These are phyloP conservation scores for Mycena chlorophos DNA, from an alignment of 768 basidiomycete species.

Conservation along the genomic window DNA sequence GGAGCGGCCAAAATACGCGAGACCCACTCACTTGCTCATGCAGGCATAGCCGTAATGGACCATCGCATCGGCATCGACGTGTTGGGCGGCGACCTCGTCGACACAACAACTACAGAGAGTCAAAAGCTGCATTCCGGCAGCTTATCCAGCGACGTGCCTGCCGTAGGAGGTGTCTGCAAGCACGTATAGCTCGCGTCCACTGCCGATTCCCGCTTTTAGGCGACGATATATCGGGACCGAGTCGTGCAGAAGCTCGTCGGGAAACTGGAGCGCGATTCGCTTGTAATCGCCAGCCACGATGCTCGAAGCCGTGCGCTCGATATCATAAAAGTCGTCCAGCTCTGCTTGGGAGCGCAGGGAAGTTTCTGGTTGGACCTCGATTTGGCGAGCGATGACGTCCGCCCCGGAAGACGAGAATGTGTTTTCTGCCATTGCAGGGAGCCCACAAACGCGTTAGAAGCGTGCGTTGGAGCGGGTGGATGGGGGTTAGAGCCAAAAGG, in stretches of 20 bases:
- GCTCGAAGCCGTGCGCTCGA: slow-evolving; percentile 61
- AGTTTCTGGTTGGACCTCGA: slow-evolving; percentile 47
- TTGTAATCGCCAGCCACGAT: slow-evolving; percentile 66
- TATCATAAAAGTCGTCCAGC: slow-evolving; percentile 73
- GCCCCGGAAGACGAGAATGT: slow-evolving; percentile 59
- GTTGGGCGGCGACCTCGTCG: slow-evolving; percentile 93
- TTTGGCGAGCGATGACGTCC: slow-evolving; percentile 59
- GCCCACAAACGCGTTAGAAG: neutral
- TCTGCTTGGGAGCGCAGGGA: slow-evolving; percentile 39
- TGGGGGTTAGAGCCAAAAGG: neutral
- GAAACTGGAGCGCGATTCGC: slow-evolving; percentile 92
- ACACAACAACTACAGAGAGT: slow-evolving; percentile 78
- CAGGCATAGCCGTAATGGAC: slow-evolving; percentile 98
- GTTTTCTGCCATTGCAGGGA: slow-evolving; percentile 25
- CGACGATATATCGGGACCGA: slow-evolving; percentile 80
- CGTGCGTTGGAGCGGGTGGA: neutral
- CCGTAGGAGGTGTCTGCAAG: slow-evolving; percentile 99
- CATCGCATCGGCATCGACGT: slow-evolving; percentile 86
- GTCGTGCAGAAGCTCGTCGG: slow-evolving; percentile 85
- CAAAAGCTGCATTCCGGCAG: slow-evolving; percentile 5
- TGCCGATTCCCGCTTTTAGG: slow-evolving; percentile 53
- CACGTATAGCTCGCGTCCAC: slow-evolving; percentile 69
- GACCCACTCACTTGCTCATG: slow-evolving; percentile 73
- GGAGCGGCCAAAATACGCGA: neutral
- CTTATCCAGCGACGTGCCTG: slow-evolving; percentile 53